These are phyloP conservation scores for Podila epigama DNA, from an alignment of 192 early-diverging fungal genomes.

Conservation along the genomic window DNA sequence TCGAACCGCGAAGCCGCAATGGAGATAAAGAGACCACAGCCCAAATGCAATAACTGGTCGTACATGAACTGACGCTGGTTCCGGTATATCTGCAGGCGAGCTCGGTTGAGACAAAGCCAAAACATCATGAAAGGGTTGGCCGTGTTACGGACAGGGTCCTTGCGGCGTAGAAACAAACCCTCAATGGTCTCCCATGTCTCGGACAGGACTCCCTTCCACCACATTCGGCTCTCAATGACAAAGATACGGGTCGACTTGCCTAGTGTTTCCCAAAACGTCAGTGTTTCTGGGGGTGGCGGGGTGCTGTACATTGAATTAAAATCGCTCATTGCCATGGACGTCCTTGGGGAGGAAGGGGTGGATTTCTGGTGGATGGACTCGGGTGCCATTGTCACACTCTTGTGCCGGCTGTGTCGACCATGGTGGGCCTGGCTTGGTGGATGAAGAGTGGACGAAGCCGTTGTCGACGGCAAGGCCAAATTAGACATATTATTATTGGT, in stretches of 20 bases:
- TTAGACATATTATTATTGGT: conserved; percentile 4
- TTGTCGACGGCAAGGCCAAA: not conserved
- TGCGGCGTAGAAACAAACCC: conserved; percentile 19
- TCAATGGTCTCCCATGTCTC: conserved; percentile 34
- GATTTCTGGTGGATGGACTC: conserved; percentile 2
- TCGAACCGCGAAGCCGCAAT: conserved; percentile 54
- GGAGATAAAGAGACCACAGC: conserved; percentile 61
- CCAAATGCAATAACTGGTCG: conserved; percentile 63
- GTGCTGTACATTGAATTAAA: conserved; percentile 26
- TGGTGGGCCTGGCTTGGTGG: conserved; percentile 12
- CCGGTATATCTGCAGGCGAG: conserved; percentile 60
- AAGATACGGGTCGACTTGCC: conserved; percentile 23
- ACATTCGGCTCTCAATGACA: conserved; percentile 44
- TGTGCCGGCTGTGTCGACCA: conserved; percentile 10
- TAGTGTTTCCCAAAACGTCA: conserved; percentile 18
- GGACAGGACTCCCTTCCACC: conserved; percentile 33
- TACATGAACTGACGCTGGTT: conserved; percentile 52
- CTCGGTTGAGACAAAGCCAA: conserved; percentile 51
- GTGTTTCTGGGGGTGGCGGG: conserved; percentile 17
- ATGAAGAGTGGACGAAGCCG: conserved; percentile 2
- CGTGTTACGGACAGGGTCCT: conserved; percentile 55
- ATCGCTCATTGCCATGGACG: conserved; percentile 31
- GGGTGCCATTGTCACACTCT: conserved; percentile 18
- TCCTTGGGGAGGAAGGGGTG: conserved; percentile 8
- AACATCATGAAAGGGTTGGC: conserved; percentile 58